Evolutionary conservation across 2,329 filamentous ascomycete species (phyloP), one percentile per base, ranked within the genome.

Genomic region (Xylariaceae sp.): DNA sequence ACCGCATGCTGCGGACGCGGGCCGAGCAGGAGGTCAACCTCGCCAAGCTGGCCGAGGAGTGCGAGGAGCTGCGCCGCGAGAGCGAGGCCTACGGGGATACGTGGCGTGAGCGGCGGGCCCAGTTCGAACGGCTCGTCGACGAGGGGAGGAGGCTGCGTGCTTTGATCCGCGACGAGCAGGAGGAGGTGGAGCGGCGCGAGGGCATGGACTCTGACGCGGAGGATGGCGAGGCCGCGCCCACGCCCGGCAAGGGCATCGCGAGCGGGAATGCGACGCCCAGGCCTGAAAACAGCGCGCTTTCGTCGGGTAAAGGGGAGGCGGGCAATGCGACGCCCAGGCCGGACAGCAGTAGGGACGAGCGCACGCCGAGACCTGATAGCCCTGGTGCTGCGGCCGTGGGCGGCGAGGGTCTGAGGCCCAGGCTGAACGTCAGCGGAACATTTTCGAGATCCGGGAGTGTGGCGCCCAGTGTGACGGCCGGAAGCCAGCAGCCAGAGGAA

Each of bases 151-250:
- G 90, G 59, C 81, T 97, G 70, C 80, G 92, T 53, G 81, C 90
- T 42, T 80, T 95, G 70, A 96, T 97, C 67, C 86, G 92, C 56
- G 92, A 96, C 67, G 93, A 97, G 78, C 96, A 96, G 75, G 92
- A 96, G 70, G 92, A 96, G 73, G 90, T 94, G 0, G 92, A 96
- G 73, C 80, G 91, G 35, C 83, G 91, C 49, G 91, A 95, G 71
- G 91, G 91, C 24, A 91, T 91, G 84, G 82, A 84, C 51, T 85
- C 85, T 60, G 86, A 85, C 41, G 82, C 78, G 13, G 86, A 87
- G 62, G 85, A 86, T 30, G 81, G 75, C 4, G 78, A 80, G 55
- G 69, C 61, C 0, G 69, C 62, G 16, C 54, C 54, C 2, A 60
- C 57, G 4, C 55, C 55, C 3, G 81, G 77, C 16, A 75, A 77